Conservation (phyloP, 345 rosid genomes). For the Trapa incisa region DNA sequence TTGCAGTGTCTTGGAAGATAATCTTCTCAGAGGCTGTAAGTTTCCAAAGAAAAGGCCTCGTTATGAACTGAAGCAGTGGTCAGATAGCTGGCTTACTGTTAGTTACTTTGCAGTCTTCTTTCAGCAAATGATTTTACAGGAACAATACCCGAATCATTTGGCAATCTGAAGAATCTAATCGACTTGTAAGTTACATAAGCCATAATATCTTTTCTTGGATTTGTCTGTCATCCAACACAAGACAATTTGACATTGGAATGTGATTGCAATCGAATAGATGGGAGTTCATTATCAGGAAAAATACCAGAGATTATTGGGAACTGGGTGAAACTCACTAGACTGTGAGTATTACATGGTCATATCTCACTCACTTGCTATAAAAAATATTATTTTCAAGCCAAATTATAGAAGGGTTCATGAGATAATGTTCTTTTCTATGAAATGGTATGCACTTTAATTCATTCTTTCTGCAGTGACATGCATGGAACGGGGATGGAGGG, state of each 20-base stretch:
- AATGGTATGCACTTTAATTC: no score
- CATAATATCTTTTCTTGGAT: neutral
- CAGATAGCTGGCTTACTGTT: no score
- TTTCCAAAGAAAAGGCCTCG: neutral
- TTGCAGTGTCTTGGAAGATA: slow-evolving; percentile 54
- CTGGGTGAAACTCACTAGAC: slow-evolving; percentile 46
- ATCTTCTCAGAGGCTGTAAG: slow-evolving; percentile 62
- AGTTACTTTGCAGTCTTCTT: slow-evolving; percentile 31
- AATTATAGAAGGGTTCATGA: no score
- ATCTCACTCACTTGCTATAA: neutral
- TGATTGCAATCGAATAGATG: slow-evolving; percentile 62
- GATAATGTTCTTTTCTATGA: no score
- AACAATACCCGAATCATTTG: slow-evolving; percentile 54
- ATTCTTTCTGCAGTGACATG: slow-evolving; percentile 30
- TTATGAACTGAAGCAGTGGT: no score
- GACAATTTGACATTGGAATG: neutral
- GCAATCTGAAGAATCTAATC: slow-evolving; percentile 44
- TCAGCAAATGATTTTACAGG: slow-evolving; percentile 69
- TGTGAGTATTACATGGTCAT: slow-evolving; percentile 31
- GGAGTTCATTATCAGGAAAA: slow-evolving; percentile 54
- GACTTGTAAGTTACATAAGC: slow-evolving; percentile 48
- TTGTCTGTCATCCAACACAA: neutral
- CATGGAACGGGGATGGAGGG: slow-evolving; percentile 85
- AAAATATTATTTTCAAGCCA: neutral
- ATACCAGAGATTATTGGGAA: slow-evolving; percentile 72